Evolutionary conservation across 202 grass and related monocot genomes (phyloP).

Genomic region (Hordeum pubiflorum): DNA sequence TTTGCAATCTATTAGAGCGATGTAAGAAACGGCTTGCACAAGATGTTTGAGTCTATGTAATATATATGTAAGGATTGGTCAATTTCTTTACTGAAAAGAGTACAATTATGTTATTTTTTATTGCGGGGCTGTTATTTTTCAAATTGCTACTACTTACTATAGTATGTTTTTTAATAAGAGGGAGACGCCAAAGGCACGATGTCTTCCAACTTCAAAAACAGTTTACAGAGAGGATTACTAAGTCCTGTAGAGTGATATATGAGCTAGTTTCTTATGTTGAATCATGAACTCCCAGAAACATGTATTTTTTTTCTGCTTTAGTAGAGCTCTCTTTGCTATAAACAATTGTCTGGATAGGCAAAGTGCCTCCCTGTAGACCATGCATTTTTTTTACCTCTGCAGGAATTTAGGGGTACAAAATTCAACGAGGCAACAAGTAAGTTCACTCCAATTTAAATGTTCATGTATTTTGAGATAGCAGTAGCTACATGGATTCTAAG

Average conservation of each 20-base stretch:
- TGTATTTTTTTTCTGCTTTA: neutral
- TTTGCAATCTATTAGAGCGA: neutral
- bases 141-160: neutral
- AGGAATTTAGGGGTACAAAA: neutral
- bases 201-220: no score
- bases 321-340: neutral
- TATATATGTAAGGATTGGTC: neutral
- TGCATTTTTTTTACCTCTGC: neutral
- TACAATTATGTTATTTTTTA: neutral
- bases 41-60: neutral
- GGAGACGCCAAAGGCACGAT: no score
- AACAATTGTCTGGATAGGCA: neutral
- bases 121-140: neutral
- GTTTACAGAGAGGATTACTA: no score
- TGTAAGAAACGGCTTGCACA: neutral
- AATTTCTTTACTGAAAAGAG: neutral
- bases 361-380: neutral
- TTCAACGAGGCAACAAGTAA: neutral
- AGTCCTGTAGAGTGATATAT: neutral
- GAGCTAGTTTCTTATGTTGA: neutral
- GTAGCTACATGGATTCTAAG: neutral
- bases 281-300: neutral
- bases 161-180: neutral
- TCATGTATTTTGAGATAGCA: neutral
- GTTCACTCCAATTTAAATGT: neutral